Percentiles rank a stretch among this genome's conserved stretches.
These are phyloP conservation scores for Heliamphora pulchella DNA, from an alignment of 179 eudicot species.

Conservation along the genomic window DNA sequence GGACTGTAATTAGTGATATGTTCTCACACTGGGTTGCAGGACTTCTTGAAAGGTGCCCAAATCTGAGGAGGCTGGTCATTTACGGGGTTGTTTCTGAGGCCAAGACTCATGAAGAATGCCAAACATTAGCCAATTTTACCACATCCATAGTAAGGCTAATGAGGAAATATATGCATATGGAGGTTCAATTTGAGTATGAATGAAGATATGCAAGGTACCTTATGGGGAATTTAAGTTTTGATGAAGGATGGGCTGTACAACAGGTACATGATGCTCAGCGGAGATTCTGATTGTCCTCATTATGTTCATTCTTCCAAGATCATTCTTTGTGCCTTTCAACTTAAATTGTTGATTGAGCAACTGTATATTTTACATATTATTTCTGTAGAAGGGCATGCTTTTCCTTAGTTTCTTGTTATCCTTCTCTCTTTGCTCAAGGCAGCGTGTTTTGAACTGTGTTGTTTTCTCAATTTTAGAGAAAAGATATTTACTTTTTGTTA, in stretches of 20 bases:
- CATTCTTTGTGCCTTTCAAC: background rate
- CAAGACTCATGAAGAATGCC: conserved; percentile 71
- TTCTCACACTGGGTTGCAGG: conserved; percentile 55
- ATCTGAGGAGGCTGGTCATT: conserved; percentile 53
- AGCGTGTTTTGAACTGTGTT: background rate
- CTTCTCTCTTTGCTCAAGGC: background rate
- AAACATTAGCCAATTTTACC: conserved; percentile 63
- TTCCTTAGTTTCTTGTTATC: background rate
- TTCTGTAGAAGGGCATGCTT: background rate
- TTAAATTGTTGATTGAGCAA: background rate
- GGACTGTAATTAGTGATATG: conserved; percentile 49
- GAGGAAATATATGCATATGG: conserved; percentile 67
- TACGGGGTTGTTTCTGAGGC: conserved; percentile 63
- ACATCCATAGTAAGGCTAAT: conserved; percentile 69
- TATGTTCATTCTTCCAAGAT: background rate
- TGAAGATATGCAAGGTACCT: conserved; percentile 15
- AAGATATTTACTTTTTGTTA: background rate
- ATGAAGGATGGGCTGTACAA: background rate
- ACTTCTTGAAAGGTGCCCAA: conserved; percentile 58
- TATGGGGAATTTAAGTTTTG: conserved; percentile 3
- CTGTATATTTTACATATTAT: background rate
- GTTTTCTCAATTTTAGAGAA: background rate
- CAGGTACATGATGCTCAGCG: conserved; percentile 1
- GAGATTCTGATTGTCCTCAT: background rate
- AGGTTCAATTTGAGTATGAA: conserved; percentile 76